Evolutionary conservation across 2,329 filamentous ascomycete species (phyloP).

Genomic region (Helminthosporium solani): DNA sequence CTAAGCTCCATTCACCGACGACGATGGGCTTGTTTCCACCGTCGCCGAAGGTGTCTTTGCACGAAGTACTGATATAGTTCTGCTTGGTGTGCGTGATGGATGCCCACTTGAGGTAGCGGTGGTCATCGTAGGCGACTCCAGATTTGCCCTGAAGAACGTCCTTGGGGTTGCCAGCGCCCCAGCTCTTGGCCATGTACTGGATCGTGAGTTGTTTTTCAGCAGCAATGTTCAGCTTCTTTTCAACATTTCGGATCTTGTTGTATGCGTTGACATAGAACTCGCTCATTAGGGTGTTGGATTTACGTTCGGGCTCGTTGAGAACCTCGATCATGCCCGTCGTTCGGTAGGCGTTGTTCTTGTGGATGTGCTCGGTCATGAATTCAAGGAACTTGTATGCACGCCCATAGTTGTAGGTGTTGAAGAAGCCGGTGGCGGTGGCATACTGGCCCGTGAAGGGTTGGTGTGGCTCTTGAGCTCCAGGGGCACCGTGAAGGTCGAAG

Average conservation of each 20-base stretch:
- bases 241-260: conserved; percentile 50
- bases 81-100: conserved; percentile 47
- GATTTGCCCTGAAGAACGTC: conserved; percentile 45
- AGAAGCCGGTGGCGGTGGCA: conserved; percentile 53
- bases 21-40: conserved; percentile 48
- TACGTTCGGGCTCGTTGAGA: conserved; percentile 58
- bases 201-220: conserved; percentile 53
- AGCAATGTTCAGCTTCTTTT: conserved; percentile 48
- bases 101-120: conserved; percentile 61
- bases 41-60: conserved; percentile 48
- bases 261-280: conserved; percentile 53
- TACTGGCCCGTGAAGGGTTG: conserved; percentile 53
- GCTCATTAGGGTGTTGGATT: conserved; percentile 22
- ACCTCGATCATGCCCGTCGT: conserved; percentile 62
- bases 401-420: conserved; percentile 57
- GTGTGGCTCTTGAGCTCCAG: conserved; percentile 50
- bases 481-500: conserved; percentile 55
- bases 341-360: conserved; percentile 50
- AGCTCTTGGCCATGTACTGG: conserved; percentile 55
- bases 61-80: conserved; percentile 55
- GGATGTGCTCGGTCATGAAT: conserved; percentile 57
- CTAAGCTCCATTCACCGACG: conserved; percentile 61
- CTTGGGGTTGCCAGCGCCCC: conserved; percentile 58
- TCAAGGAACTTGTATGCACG: conserved; percentile 58
- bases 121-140: conserved; percentile 58